These are phyloP conservation scores for Diplodia intermedia DNA, from an alignment of 2,329 filamentous ascomycete genomes.

Conservation along the genomic window DNA sequence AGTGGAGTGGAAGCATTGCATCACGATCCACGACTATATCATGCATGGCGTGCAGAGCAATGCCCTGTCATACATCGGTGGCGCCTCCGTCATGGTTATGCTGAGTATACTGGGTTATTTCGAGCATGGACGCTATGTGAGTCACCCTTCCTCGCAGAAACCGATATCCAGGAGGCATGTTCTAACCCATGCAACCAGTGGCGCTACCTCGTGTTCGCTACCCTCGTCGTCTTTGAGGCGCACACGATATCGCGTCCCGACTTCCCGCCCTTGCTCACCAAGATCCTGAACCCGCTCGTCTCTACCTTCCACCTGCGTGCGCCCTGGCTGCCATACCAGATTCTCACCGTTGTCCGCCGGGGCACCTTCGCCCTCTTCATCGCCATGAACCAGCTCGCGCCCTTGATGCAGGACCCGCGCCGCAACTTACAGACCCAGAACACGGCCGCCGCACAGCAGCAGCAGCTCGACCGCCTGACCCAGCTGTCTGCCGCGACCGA, in stretches of 20 bases:
- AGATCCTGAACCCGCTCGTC: conserved; percentile 57
- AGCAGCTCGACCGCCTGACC: conserved; percentile 73
- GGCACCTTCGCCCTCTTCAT: conserved; percentile 67
- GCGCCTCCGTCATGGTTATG: conserved; percentile 65
- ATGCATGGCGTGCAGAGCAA: conserved; percentile 68
- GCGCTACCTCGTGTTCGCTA: conserved; percentile 60
- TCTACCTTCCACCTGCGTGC: conserved; percentile 54
- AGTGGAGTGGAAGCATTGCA: conserved; percentile 68
- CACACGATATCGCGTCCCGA: conserved; percentile 62
- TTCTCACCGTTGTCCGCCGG: conserved; percentile 76
- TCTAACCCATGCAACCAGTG: conserved; percentile 42
- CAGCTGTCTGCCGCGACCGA: conserved; percentile 66
- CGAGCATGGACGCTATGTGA: conserved; percentile 66
- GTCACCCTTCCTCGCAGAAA: conserved; percentile 32
- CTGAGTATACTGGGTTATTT: conserved; percentile 71
- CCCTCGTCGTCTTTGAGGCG: conserved; percentile 64
- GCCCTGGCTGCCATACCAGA: conserved; percentile 84
- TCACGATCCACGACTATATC: conserved; percentile 76
- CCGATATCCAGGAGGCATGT: not conserved
- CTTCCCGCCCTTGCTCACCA: conserved; percentile 53
- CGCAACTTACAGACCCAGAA: conserved; percentile 1
- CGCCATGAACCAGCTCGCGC: conserved; percentile 50
- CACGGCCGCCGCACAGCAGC: conserved; percentile 49
- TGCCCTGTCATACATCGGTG: conserved; percentile 66
- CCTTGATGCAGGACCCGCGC: conserved; percentile 42